Percentiles rank a stretch among this genome's conserved stretches.
phyloP scores from a whole-genome alignment of 1,284 basidiomycete genomes.

The Inonotus hispidus region DNA sequence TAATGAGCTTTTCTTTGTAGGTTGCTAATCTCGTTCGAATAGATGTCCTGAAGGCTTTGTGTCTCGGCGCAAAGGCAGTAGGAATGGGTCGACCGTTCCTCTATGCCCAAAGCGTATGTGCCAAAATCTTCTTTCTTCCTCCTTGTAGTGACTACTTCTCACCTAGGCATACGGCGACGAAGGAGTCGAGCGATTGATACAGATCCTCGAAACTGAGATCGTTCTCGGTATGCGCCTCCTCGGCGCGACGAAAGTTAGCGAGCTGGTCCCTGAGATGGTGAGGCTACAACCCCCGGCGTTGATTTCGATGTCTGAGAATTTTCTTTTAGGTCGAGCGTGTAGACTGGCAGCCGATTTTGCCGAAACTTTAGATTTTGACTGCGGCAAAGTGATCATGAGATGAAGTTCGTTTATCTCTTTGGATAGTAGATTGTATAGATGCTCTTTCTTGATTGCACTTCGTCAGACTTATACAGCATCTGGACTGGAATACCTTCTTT shows the following conservation, averaged over 20 bases:
- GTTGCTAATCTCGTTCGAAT: background rate
- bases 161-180: conserved; percentile 80
- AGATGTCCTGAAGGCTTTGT: conserved; percentile 89
- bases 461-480: background rate
- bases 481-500: too few species aligned
- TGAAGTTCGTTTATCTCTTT: background rate
- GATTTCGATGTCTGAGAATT: background rate
- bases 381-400: background rate
- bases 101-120: conserved; percentile 79
- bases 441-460: background rate
- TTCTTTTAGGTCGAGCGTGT: background rate
- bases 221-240: conserved; percentile 73
- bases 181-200: conserved; percentile 72
- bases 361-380: background rate
- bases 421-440: background rate
- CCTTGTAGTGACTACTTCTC: background rate
- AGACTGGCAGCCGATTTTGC: background rate
- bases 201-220: conserved; percentile 79
- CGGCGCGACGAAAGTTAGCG: conserved; percentile 67
- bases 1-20: conserved; percentile 2
- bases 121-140: background rate
- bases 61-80: conserved; percentile 85
- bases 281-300: background rate
- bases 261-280: conserved; percentile 62
- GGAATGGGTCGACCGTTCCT: conserved; percentile 87